Evolutionary conservation across 78 protist species (phyloP), one percentile per base, ranked within the genome.

Genomic region (Chrysochromulina parva): DNA sequence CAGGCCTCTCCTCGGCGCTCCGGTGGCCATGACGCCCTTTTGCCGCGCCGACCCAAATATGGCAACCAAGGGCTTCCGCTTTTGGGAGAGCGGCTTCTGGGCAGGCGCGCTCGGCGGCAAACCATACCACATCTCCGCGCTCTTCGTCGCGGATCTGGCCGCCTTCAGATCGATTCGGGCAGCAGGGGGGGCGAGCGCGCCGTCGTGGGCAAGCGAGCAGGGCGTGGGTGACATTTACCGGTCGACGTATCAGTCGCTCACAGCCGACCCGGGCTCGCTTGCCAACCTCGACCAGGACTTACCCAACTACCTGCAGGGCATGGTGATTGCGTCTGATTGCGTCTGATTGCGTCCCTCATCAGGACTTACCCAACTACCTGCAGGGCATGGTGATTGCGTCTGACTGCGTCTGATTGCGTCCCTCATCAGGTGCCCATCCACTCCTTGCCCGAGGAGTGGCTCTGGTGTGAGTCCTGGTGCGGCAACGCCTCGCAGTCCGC

Each of bases 401-500:
- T 38, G 38, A 38, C 38, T 38, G 38, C 38, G 38, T 38, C 38
- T 38, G 38, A 38, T 38, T 38, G 38, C 38, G 38, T 38, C 81
- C 93, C 95, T 26, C 69, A 24, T 57, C 2, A 7, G 24, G 92
- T 99, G 7, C 94, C 96, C 54, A 97, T 99, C 50, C 71, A 50
- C 92, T 95, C 98, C 22, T 91, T 99, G 26, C 99, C 99, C 57
- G 97, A 96, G 87, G 98, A 98, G 78, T 98, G 99, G 99, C 93
- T 98, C 59, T 98, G 98, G 98, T 98, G 99, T 66, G 99, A 98
- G 88, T 95, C 99, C 26, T 99, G 99, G 95, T 93, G 92, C 28
- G n/a, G 60, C 54, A 13, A 92, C 60, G 94, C 88, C 84, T 66
- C 86, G 19, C 53, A 81, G 76, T 22, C 85, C 1, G 80, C 55